Percentiles rank a stretch among this genome's conserved stretches.
Evolutionary conservation across 805 yeast genomes (phyloP).

Genomic region (Metschnikowia colocasiae): DNA sequence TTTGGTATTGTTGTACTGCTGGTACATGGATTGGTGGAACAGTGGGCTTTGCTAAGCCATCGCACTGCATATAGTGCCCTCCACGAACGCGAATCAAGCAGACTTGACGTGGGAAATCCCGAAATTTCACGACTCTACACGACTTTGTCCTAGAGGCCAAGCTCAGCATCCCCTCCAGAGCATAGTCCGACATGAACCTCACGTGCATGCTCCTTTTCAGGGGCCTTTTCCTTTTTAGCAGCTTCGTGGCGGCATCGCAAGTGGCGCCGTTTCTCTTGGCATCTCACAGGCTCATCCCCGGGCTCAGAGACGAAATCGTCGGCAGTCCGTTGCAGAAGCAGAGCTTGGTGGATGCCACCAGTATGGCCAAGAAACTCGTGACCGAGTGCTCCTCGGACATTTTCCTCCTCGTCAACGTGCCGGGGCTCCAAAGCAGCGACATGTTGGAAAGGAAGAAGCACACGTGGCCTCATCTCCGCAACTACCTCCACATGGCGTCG

Average conservation of each 20-base stretch:
- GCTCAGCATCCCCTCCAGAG: no score
- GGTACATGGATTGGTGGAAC: no score
- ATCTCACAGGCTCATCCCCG: constrained; percentile 37
- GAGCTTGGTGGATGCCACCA: constrained; percentile 25
- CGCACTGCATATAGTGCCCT: no score
- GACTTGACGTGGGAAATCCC: no score
- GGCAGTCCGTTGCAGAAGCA: constrained; percentile 22
- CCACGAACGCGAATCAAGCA: no score
- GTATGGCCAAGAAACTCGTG: constrained; percentile 33
- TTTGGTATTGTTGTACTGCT: no score
- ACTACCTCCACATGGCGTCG: constrained; percentile 53
- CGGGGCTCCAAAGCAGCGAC: constrained; percentile 34
- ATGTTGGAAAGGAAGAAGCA: constrained; percentile 28
- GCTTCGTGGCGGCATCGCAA: constrained; percentile 10
- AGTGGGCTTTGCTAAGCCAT: no score
- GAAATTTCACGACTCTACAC: no score
- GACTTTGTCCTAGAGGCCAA: no score
- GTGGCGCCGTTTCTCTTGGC: constrained; percentile 37
- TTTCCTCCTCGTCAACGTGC: constrained; percentile 36
- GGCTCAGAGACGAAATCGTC: constrained; percentile 23
- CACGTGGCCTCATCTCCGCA: constrained; percentile 47
- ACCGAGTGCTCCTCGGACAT: constrained; percentile 39
- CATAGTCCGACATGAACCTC: neutral
- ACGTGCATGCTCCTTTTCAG: neutral
- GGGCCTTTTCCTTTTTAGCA: neutral